Evolutionary conservation across 148 eudicot genomes (phyloP).

Genomic region (Simmondsia chinensis): DNA sequence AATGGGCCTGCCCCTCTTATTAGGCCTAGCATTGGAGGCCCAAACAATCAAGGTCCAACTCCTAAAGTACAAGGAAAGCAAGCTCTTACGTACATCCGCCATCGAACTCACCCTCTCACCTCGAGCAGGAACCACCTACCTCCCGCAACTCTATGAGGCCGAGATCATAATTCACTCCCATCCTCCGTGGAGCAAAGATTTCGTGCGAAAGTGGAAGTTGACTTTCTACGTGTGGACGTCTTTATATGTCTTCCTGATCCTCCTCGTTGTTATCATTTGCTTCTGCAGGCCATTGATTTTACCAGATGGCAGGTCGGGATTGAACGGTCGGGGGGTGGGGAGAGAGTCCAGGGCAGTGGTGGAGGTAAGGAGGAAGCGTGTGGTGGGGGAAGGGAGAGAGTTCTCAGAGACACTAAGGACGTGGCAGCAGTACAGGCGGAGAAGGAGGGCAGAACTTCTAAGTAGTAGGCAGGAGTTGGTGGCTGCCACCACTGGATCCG

Average conservation of each 20-base stretch:
- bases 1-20: conserved; percentile 47
- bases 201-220: conserved; percentile 60
- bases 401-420: conserved; percentile 35
- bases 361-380: conserved; percentile 3
- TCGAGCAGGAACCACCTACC: conserved; percentile 33
- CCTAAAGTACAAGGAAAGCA: conserved; percentile 42
- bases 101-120: conserved; percentile 47
- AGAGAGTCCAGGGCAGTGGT: neutral
- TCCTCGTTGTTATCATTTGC: conserved; percentile 33
- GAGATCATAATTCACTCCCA: conserved; percentile 51
- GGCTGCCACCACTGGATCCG: conserved; percentile 11
- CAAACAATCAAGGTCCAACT: conserved; percentile 36
- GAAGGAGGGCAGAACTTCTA: conserved; percentile 51
- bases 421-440: conserved; percentile 53
- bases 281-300: conserved; percentile 37
- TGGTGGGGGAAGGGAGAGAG: conserved; percentile 21
- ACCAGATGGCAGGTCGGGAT: conserved; percentile 9
- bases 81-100: conserved; percentile 23
- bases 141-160: conserved; percentile 64
- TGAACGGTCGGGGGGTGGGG: neutral
- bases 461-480: conserved; percentile 6
- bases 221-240: conserved; percentile 79
- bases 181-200: conserved; percentile 51
- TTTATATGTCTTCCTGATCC: conserved; percentile 26
- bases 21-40: conserved; percentile 58